A percentile compares a stretch with the other conserved stretches of the same genome.
These are phyloP conservation scores for Albatrellus ellisii DNA, from an alignment of 768 basidiomycete species.

Conservation along the genomic window DNA sequence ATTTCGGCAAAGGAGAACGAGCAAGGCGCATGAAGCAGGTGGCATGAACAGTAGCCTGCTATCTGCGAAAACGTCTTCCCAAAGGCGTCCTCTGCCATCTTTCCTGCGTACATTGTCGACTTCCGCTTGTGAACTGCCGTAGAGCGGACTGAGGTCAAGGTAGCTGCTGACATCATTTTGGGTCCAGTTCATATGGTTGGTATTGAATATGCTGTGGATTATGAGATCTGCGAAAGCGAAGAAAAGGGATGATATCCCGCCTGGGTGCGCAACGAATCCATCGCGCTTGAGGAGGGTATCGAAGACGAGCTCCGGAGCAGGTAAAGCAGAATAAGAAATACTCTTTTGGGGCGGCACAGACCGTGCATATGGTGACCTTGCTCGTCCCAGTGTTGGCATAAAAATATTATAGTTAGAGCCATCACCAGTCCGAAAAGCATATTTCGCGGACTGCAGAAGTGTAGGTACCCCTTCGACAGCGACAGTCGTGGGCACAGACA, in stretches of 20 bases:
- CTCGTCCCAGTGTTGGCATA: constrained; percentile 21
- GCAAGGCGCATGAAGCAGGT: constrained; percentile 51
- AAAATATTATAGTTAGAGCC: constrained; percentile 24
- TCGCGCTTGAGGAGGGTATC: constrained; percentile 46
- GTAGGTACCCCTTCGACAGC: no score
- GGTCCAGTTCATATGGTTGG: constrained; percentile 29
- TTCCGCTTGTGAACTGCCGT: constrained; percentile 40
- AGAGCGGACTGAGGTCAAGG: constrained; percentile 63
- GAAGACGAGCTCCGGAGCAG: constrained; percentile 57
- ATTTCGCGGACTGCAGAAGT: constrained; percentile 4
- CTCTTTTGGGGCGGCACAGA: constrained; percentile 39
- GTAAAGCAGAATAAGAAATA: constrained; percentile 33
- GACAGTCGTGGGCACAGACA: constrained; percentile 8
- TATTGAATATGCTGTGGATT: constrained; percentile 64
- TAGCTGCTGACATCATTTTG: constrained; percentile 62
- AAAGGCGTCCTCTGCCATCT: constrained; percentile 57
- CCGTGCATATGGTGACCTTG: constrained; percentile 34
- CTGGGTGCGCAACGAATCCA: constrained; percentile 17
- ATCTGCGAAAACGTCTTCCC: constrained; percentile 61
- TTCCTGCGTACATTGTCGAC: constrained; percentile 38
- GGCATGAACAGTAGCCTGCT: constrained; percentile 55
- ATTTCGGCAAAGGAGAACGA: constrained; percentile 58
- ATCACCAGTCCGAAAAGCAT: constrained; percentile 20
- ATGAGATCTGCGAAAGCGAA: constrained; percentile 72
- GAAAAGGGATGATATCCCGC: constrained; percentile 59